These are phyloP conservation scores for Mycena polygramma DNA, from an alignment of 768 basidiomycete genomes.

Conservation along the genomic window DNA sequence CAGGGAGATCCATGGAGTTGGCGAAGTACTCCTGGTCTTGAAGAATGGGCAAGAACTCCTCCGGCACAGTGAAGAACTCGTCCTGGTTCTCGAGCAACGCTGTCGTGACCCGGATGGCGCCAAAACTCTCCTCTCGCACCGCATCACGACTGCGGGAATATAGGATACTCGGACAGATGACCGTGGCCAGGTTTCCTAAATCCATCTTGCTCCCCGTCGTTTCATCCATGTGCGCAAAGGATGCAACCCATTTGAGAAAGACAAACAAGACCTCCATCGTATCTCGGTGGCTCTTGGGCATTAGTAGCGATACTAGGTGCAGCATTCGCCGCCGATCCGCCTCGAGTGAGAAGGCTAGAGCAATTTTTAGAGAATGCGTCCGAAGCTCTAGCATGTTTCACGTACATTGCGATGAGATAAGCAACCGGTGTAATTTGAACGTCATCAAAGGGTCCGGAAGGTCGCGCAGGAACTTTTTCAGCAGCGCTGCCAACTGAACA, in stretches of 20 bases:
- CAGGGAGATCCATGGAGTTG: conserved; percentile 88
- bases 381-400: conserved; percentile 31
- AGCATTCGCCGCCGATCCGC: conserved; percentile 86
- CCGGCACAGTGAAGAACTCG: conserved; percentile 94
- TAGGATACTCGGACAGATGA: conserved; percentile 98
- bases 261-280: conserved; percentile 98
- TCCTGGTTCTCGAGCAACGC: conserved; percentile 93
- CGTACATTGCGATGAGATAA: conserved; percentile 91
- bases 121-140: conserved; percentile 93
- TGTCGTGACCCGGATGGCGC: conserved; percentile 88
- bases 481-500: conserved; percentile 94
- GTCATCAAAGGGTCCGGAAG: conserved; percentile 97
- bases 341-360: conserved; percentile 77
- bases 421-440: conserved; percentile 90
- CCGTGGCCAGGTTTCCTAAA: conserved; percentile 93
- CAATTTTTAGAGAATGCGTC: conserved; percentile 12
- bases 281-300: conserved; percentile 96
- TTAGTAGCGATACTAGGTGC: conserved; percentile 85
- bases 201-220: conserved; percentile 99
- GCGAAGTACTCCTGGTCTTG: conserved; percentile 94
- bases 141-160: conserved; percentile 90
- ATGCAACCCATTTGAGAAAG: conserved; percentile 99
- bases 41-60: conserved; percentile 88
- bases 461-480: conserved; percentile 98
- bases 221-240: conserved; percentile 97